A percentile compares a stretch with the other conserved stretches of the same genome.
Conservation (phyloP, 2,329 filamentous ascomycete genomes). For the Myriosclerotinia duriaeana region DNA sequence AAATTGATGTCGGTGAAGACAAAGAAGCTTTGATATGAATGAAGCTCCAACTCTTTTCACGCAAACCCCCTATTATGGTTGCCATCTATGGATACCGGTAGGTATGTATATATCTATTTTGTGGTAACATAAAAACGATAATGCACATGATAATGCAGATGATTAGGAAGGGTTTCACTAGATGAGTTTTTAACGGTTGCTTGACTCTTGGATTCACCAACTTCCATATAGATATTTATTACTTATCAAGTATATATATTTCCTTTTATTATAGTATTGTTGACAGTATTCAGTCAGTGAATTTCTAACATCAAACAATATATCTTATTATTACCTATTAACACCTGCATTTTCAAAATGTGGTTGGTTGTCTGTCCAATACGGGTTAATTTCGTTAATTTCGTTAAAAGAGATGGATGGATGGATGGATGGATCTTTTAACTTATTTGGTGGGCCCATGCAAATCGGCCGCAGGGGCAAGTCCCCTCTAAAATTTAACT, state of each 20-base stretch:
- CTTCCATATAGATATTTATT: too few relatives aligned
- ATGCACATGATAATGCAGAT: too few relatives aligned
- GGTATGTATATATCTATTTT: neutral
- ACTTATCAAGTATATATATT: too few relatives aligned
- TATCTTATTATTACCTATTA: neutral
- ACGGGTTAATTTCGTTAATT: slow-evolving; percentile 22
- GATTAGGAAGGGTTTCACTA: neutral
- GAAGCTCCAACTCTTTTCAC: neutral
- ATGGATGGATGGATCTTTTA: neutral
- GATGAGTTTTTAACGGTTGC: too few relatives aligned
- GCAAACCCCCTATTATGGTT: neutral
- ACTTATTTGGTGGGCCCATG: slow-evolving; percentile 8
- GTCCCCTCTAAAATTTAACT: slow-evolving; percentile 24
- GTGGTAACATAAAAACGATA: slow-evolving; percentile 5
- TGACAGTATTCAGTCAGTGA: neutral
- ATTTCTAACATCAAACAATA: neutral
- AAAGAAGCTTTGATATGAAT: slow-evolving; percentile 14
- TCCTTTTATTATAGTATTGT: too few relatives aligned
- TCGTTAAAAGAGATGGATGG: too few relatives aligned
- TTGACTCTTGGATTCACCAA: neutral
- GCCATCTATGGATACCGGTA: too few relatives aligned
- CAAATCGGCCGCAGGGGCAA: slow-evolving; percentile 23
- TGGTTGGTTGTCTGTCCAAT: slow-evolving; percentile 2
- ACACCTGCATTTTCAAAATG: too few relatives aligned
- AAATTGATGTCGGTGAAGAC: slow-evolving; percentile 12